phyloP scores from a whole-genome alignment of 805 yeast species.

The Wickerhamomyces rabaulensis region DNA sequence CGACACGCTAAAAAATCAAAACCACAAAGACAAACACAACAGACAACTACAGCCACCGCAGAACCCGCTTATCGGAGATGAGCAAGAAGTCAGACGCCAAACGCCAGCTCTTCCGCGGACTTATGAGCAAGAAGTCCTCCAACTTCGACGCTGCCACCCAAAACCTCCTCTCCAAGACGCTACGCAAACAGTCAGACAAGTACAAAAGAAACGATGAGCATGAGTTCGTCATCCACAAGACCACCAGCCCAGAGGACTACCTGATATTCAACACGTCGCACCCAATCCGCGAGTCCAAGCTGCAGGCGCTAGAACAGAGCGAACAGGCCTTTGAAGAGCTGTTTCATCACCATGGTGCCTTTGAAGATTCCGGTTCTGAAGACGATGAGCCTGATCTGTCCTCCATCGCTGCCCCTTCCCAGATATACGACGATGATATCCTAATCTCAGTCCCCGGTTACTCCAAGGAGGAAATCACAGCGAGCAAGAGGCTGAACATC shows the following conservation, averaged over 20 bases:
- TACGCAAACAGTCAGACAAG: slow-evolving; percentile 23
- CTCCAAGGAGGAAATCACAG: slow-evolving; percentile 22
- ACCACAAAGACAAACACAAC: no score
- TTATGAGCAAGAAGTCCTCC: slow-evolving; percentile 7
- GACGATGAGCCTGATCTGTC: slow-evolving; percentile 24
- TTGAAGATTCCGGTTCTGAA: slow-evolving; percentile 23
- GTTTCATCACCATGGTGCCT: slow-evolving; percentile 12
- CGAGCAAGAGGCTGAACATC: slow-evolving; percentile 17
- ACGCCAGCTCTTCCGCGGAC: slow-evolving; percentile 21
- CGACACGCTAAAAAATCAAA: no score
- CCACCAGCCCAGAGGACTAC: slow-evolving; percentile 22
- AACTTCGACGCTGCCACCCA: slow-evolving; percentile 15
- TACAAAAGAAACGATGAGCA: slow-evolving; percentile 10
- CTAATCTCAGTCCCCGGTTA: slow-evolving; percentile 23
- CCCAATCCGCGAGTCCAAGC: slow-evolving; percentile 21
- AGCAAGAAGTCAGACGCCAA: slow-evolving; percentile 13
- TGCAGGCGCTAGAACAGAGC: slow-evolving; percentile 19
- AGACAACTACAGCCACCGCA: no score
- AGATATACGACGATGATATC: slow-evolving; percentile 18
- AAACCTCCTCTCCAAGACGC: slow-evolving; percentile 21
- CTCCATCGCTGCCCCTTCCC: slow-evolving; percentile 14
- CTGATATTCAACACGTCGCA: slow-evolving; percentile 17
- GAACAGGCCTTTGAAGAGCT: slow-evolving; percentile 23
- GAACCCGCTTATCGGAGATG: not conserved
- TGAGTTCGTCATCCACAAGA: slow-evolving; percentile 23